Evolutionary conservation across 1,284 basidiomycete genomes (phyloP).

Genomic region (Naganishia cerealis): DNA sequence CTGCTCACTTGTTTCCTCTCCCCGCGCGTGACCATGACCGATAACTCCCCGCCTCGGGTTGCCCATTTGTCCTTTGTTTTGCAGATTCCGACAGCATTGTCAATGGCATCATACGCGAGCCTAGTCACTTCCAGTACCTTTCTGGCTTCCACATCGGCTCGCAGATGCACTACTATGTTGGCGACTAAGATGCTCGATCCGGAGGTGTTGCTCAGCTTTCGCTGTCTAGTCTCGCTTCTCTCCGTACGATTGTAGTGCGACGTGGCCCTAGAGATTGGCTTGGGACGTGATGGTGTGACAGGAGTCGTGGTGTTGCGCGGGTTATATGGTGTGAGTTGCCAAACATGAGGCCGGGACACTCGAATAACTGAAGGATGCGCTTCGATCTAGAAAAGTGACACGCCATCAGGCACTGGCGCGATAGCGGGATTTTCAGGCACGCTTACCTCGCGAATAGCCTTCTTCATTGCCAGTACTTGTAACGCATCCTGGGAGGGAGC

Average conservation of each 20-base stretch:
- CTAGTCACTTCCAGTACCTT: slow-evolving; percentile 63
- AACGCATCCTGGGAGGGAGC: slow-evolving; percentile 65
- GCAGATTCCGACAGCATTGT: slow-evolving; percentile 37
- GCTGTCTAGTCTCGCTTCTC: slow-evolving; percentile 22
- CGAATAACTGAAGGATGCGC: slow-evolving; percentile 73
- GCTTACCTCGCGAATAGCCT: slow-evolving; percentile 68
- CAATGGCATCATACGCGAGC: slow-evolving; percentile 44
- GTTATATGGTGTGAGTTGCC: slow-evolving; percentile 69
- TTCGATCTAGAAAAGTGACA: slow-evolving; percentile 61
- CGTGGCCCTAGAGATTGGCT: slow-evolving; percentile 42
- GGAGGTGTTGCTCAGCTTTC: slow-evolving; percentile 10
- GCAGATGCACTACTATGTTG: slow-evolving; percentile 75
- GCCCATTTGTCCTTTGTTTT: slow-evolving; percentile 42
- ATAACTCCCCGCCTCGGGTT: slow-evolving; percentile 10
- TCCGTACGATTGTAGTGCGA: slow-evolving; percentile 41
- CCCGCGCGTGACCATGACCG: slow-evolving; percentile 10
- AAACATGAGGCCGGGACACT: slow-evolving; percentile 76
- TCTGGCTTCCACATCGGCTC: slow-evolving; percentile 66
- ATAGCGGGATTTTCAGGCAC: neutral
- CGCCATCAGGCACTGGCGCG: too few species aligned
- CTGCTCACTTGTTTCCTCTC: slow-evolving; percentile 5
- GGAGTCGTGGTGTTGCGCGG: slow-evolving; percentile 33
- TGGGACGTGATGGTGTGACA: slow-evolving; percentile 32
- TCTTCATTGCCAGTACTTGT: slow-evolving; percentile 73
- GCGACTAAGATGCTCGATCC: slow-evolving; percentile 61